Percentiles rank a stretch among this genome's conserved stretches.
Conservation (phyloP, 176 grass and related monocot species). For the Avena eriantha region DNA sequence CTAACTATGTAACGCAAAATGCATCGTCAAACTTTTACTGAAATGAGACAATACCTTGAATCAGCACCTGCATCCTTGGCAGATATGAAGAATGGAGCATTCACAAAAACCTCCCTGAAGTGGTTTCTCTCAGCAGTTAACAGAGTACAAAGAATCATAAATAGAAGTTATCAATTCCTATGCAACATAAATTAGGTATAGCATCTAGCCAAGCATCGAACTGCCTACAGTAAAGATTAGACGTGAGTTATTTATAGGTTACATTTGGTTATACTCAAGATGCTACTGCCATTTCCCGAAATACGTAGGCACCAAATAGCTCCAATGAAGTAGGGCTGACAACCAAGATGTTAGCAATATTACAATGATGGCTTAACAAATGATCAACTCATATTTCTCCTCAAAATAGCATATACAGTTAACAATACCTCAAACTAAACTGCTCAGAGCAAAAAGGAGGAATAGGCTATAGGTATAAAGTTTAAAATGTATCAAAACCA, state of each 20-base stretch:
- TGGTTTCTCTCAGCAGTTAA: slow-evolving; percentile 26
- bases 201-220: slow-evolving; percentile 8
- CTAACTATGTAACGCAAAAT: slow-evolving; percentile 14
- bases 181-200: slow-evolving; percentile 11
- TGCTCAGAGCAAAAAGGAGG: not conserved
- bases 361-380: not conserved
- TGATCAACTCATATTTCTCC: not conserved
- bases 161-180: slow-evolving; percentile 13
- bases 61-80: slow-evolving; percentile 91
- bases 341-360: not conserved
- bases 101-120: slow-evolving; percentile 89
- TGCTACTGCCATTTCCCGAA: not conserved
- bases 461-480: not conserved
- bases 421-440: not conserved
- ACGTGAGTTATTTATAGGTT: not conserved
- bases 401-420: not conserved
- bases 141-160: slow-evolving; percentile 20
- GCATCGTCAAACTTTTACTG: slow-evolving; percentile 1
- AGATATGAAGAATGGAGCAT: slow-evolving; percentile 97
- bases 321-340: not conserved
- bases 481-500: not conserved
- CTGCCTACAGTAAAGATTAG: not conserved
- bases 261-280: not conserved
- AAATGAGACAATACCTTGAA: slow-evolving; percentile 56
- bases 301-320: not conserved